Evolutionary conservation across 225 moss, liverwort and hornwort genomes (phyloP).

Genomic region (Sphagnum tenellum): DNA sequence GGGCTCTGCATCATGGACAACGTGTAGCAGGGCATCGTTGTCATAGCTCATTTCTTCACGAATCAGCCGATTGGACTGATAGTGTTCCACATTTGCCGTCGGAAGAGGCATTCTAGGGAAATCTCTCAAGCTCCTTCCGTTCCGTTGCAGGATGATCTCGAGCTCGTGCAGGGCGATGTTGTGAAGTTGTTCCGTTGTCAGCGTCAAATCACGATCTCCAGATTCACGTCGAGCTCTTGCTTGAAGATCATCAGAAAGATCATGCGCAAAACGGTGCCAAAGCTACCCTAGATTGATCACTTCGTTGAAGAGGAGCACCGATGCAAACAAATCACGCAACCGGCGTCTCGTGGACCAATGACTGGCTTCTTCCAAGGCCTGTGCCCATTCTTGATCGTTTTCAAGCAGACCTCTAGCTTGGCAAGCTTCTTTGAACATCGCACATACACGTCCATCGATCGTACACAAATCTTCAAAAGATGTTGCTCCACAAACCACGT

Average conservation of each 20-base stretch:
- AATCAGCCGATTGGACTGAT: neutral
- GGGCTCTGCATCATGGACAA: no score
- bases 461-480: neutral
- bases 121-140: neutral
- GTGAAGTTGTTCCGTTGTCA: neutral
- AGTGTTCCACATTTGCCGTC: neutral
- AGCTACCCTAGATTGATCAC: neutral
- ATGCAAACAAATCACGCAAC: neutral
- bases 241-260: neutral
- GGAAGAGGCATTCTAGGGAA: neutral
- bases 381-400: constrained; percentile 1
- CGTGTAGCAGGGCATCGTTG: neutral
- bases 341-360: no score
- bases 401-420: constrained; percentile 1
- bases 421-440: neutral
- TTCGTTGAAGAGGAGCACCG: neutral
- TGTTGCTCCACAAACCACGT: neutral
- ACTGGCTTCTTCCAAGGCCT: constrained; percentile 1
- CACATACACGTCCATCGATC: neutral
- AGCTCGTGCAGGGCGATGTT: neutral
- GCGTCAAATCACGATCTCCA: neutral
- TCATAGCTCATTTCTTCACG: neutral
- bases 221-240: neutral
- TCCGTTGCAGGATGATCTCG: neutral
- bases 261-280: neutral